Conservation (phyloP, 2,329 filamentous ascomycete species). For the Biscogniauxia sp. region DNA sequence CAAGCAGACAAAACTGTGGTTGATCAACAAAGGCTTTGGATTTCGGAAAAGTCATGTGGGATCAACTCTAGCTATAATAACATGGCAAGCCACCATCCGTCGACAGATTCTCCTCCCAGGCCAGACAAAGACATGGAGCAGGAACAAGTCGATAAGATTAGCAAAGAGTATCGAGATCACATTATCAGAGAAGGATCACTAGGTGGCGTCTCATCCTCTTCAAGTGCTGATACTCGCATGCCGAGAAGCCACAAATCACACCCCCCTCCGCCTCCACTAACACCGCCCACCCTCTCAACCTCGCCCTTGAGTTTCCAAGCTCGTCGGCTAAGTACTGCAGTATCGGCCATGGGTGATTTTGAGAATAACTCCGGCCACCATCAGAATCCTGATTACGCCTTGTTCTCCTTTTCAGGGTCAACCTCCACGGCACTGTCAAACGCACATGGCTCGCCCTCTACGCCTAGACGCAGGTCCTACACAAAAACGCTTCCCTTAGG, state of each 20-base stretch:
- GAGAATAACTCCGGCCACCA: conserved; percentile 46
- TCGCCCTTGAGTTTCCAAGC: conserved; percentile 44
- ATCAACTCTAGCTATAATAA: conserved; percentile 23
- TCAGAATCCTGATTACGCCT: conserved; percentile 49
- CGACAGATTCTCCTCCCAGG: conserved; percentile 13
- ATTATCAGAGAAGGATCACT: conserved; percentile 8
- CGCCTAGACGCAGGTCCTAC: conserved; percentile 42
- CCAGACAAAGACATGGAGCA: conserved; percentile 7
- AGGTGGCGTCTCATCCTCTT: conserved; percentile 12
- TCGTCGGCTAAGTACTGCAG: conserved; percentile 33
- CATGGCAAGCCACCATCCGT: conserved; percentile 29
- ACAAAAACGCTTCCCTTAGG: conserved; percentile 39
- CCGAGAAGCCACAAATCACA: conserved; percentile 35
- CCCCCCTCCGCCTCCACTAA: conserved; percentile 45
- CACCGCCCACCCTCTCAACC: conserved; percentile 44
- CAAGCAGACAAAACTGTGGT: conserved; percentile 10
- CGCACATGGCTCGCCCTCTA: conserved; percentile 29
- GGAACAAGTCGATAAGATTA: conserved; percentile 5
- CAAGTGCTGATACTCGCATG: conserved; percentile 26
- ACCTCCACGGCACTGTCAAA: conserved; percentile 20
- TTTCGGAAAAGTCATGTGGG: conserved; percentile 32
- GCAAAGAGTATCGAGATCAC: conserved; percentile 13
- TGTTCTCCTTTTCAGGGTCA: conserved; percentile 30
- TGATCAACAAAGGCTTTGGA: conserved; percentile 14
- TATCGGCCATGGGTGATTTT: conserved; percentile 34